Percentiles rank a stretch among this genome's conserved stretches.
Conservation (phyloP, 2,329 filamentous ascomycete genomes). For the Fusarium concolor region DNA sequence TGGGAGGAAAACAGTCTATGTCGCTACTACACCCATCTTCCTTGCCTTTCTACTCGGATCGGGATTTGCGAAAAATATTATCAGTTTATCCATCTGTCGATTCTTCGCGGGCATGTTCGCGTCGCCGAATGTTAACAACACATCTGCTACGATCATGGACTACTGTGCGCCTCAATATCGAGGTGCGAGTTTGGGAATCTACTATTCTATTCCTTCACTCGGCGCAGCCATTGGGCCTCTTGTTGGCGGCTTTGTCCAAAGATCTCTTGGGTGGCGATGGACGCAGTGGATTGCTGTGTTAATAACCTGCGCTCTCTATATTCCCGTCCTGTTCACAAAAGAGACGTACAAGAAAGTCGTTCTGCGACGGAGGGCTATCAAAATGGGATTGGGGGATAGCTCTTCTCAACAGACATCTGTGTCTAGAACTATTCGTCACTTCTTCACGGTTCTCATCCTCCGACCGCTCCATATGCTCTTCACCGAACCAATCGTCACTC, state of each 20-base stretch:
- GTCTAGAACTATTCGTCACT: neutral
- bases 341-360: slow-evolving; percentile 35
- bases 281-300: slow-evolving; percentile 32
- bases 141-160: slow-evolving; percentile 31
- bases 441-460: slow-evolving; percentile 33
- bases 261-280: slow-evolving; percentile 27
- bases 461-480: slow-evolving; percentile 32
- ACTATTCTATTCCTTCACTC: slow-evolving; percentile 30
- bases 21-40: slow-evolving; percentile 28
- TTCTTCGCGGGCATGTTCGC: slow-evolving; percentile 36
- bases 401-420: slow-evolving; percentile 26
- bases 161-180: slow-evolving; percentile 10
- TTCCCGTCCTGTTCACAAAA: slow-evolving; percentile 24
- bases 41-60: slow-evolving; percentile 4
- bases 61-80: neutral
- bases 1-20: slow-evolving; percentile 27
- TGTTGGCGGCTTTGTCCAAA: slow-evolving; percentile 14
- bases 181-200: slow-evolving; percentile 16
- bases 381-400: slow-evolving; percentile 23
- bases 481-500: slow-evolving; percentile 22
- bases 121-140: slow-evolving; percentile 33
- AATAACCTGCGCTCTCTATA: slow-evolving; percentile 8
- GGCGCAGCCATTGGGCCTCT: slow-evolving; percentile 26
- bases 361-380: slow-evolving; percentile 11
- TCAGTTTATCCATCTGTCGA: slow-evolving; percentile 5